A percentile compares a stretch with the other conserved stretches of the same genome.
These are phyloP conservation scores for Metschnikowia arizonensis DNA, from an alignment of 805 yeast species.

Conservation along the genomic window DNA sequence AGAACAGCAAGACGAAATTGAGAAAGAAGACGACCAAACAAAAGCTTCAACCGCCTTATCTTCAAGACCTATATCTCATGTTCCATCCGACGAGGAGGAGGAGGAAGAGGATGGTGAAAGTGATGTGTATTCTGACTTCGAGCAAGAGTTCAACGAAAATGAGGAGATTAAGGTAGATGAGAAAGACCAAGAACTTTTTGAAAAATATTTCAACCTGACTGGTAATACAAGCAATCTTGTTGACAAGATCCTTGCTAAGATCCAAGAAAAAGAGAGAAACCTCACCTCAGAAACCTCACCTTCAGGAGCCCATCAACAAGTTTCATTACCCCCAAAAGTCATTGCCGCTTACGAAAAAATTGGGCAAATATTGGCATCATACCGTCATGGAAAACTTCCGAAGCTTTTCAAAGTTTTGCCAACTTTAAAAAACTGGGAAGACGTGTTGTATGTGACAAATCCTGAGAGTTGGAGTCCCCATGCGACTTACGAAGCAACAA, in stretches of 20 bases:
- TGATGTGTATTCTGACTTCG: constrained; percentile 56
- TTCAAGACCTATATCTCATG: constrained; percentile 18
- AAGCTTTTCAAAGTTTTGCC: constrained; percentile 94
- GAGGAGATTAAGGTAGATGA: constrained; percentile 69
- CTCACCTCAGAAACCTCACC: constrained; percentile 22
- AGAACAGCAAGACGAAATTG: constrained; percentile 89
- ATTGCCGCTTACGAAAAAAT: constrained; percentile 91
- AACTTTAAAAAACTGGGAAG: constrained; percentile 91
- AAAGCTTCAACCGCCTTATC: background rate
- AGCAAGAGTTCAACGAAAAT: constrained; percentile 40
- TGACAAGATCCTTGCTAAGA: constrained; percentile 88
- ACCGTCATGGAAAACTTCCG: constrained; percentile 96
- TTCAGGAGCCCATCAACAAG: constrained; percentile 47
- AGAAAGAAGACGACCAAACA: constrained; percentile 28
- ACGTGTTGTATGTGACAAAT: constrained; percentile 84
- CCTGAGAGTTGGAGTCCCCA: constrained; percentile 95
- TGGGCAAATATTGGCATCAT: constrained; percentile 79
- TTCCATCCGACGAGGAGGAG: constrained; percentile 30
- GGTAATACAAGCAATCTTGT: constrained; percentile 64
- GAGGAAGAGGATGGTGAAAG: constrained; percentile 41
- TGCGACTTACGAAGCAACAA: constrained; percentile 91
- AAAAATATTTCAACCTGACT: constrained; percentile 52
- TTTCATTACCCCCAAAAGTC: constrained; percentile 90
- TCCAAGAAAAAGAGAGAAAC: constrained; percentile 62
- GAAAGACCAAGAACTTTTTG: constrained; percentile 80